These are phyloP conservation scores for Obelidium mucronatum DNA, from an alignment of 192 early-diverging fungal species.

Conservation along the genomic window DNA sequence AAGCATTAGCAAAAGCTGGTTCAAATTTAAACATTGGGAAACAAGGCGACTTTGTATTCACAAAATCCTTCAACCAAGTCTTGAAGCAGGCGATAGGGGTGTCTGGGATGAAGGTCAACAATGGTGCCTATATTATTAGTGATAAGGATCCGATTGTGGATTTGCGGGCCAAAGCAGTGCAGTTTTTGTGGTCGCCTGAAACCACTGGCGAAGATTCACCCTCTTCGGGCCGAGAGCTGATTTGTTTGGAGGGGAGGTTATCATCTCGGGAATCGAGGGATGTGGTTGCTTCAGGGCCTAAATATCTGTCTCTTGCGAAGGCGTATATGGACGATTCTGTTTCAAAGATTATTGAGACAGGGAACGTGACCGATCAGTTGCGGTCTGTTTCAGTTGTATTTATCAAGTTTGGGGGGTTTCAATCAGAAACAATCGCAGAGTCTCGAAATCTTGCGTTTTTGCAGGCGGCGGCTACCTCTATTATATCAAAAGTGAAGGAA, in stretches of 20 bases:
- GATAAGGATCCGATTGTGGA: slow-evolving; percentile 26
- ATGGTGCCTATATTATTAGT: slow-evolving; percentile 11
- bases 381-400: slow-evolving; percentile 33
- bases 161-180: neutral
- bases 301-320: slow-evolving; percentile 6
- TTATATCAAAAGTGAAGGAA: slow-evolving; percentile 13
- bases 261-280: neutral
- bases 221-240: neutral
- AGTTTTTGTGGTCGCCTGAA: neutral
- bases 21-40: neutral
- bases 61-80: neutral
- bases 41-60: slow-evolving; percentile 19
- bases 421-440: slow-evolving; percentile 6
- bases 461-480: neutral
- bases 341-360: neutral
- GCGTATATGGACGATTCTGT: slow-evolving; percentile 29
- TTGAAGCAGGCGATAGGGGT: neutral
- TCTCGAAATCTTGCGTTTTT: slow-evolving; percentile 12
- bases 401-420: slow-evolving; percentile 20
- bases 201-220: neutral
- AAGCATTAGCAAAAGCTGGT: slow-evolving; percentile 21
- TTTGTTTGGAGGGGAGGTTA: neutral
- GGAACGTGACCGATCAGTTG: slow-evolving; percentile 28
- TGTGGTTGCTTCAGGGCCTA: too few relatives aligned
- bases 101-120: neutral